Conservation (phyloP, 176 grass and related monocot genomes). For the Dendrocalamus sinicus region DNA sequence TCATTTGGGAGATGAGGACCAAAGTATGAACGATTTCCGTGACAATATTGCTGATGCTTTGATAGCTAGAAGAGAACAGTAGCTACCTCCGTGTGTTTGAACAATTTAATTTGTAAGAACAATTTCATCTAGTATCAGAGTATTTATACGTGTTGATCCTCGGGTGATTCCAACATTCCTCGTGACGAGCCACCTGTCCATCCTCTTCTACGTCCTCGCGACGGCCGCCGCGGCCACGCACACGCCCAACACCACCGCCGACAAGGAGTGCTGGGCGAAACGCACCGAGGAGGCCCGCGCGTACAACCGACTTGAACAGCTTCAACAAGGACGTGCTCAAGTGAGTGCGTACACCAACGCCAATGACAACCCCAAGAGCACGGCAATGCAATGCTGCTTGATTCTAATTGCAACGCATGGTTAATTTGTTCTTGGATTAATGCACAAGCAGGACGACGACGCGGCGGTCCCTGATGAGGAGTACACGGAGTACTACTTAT, state of each 20-base stretch:
- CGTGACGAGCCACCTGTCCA: background rate
- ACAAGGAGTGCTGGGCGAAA: conserved; percentile 64
- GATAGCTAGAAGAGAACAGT: no score
- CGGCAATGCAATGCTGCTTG: background rate
- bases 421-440: background rate
- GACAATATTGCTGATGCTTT: no score
- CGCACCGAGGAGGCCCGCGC: conserved; percentile 37
- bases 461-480: conserved; percentile 39
- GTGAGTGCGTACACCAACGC: background rate
- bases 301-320: conserved; percentile 34
- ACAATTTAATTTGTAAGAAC: no score
- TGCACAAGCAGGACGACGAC: background rate
- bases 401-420: background rate
- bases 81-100: no score
- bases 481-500: conserved; percentile 42
- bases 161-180: no score
- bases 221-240: background rate
- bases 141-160: no score
- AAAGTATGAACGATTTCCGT: no score
- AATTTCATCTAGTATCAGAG: no score
- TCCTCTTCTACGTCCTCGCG: conserved; percentile 41
- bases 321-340: conserved; percentile 55
- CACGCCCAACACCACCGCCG: conserved; percentile 18
- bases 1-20: no score
- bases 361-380: no score